Conservation (phyloP, 129 eudicot species). For the Ambrosia trifida region DNA sequence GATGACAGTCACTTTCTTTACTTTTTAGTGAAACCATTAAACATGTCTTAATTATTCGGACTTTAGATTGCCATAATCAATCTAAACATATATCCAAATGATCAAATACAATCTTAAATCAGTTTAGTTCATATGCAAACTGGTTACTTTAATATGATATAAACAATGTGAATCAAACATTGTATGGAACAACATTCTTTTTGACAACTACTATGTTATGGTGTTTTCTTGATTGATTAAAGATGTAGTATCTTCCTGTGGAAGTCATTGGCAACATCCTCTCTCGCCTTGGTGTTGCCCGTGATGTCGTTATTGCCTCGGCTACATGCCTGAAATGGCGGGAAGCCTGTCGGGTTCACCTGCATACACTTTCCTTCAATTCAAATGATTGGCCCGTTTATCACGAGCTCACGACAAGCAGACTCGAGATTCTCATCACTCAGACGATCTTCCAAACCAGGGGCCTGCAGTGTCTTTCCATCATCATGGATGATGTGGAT, state of each 20-base stretch:
- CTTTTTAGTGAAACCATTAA: no score
- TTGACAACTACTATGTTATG: not conserved
- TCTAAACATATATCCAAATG: no score
- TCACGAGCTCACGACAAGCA: conserved; percentile 63
- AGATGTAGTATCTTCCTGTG: conserved; percentile 83
- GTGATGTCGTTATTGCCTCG: conserved; percentile 84
- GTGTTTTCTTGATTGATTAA: conserved; percentile 17
- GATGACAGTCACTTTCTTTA: no score
- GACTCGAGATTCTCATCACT: conserved; percentile 76
- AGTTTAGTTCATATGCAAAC: conserved; percentile 2
- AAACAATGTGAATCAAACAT: conserved; percentile 5
- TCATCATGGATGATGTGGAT: conserved; percentile 87
- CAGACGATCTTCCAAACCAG: conserved; percentile 81
- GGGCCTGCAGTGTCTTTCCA: conserved; percentile 68
- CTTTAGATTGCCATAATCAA: no score
- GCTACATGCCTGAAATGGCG: conserved; percentile 87
- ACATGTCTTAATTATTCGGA: no score
- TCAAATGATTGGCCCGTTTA: conserved; percentile 83
- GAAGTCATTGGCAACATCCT: conserved; percentile 91
- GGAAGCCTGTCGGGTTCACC: conserved; percentile 77
- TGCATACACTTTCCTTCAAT: conserved; percentile 66
- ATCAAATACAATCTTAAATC: no score
- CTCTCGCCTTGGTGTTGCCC: conserved; percentile 79
- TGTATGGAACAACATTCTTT: not conserved
- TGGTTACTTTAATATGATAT: not conserved